Base-by-base conservation (phyloP, 805 yeast species). In the Trichomonascus vanleenenianus region DNA sequence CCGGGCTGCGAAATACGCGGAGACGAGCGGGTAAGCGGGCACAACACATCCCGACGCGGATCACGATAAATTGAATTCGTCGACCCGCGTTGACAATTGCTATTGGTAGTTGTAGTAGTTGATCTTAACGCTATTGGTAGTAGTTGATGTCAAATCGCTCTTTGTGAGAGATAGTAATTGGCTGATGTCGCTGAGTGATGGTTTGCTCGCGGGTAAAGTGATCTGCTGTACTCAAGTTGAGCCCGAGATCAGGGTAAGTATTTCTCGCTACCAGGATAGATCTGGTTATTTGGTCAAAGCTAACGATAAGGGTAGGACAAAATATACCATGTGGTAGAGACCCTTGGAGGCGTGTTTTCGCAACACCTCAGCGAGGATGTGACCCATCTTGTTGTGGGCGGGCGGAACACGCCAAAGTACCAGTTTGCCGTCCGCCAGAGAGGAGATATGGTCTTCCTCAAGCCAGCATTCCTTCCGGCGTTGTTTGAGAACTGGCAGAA, bases 361-460 rank as follows among this genome's bases (percentile, higher is more conserved):
- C 59, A 62, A 32, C 75, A 75, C 52, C 62, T 76, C 49, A 74
- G 72, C 72, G 66, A 72, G 43, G 77, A 73, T 58, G 78, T 74
- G 16, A 69, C 65, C 38, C 72, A 68, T 51, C 56, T 79, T 32
- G 62, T 79, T 3, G 82, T 78, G 16, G 83, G 81, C 3, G 64
- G 65, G 38, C 60, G 75, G 37, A 62, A 67, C 48, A 73, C 82
- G 2, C 75, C 71, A 11, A 79, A 79, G 60, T 79, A 76, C 62
- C 63, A 62, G 48, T 78, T 64, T 62, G 73, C 78, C 30, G 67
- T 76, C 6, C 58, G 45, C 30, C 53, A 56, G 15, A 53, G 61
- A 22, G 63, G 66, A 42, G 89, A 84, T 61, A 71, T 86, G 30
- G 61, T 60, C 37, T 78, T 85, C 52, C 57, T 85, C 14, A 58